These are phyloP conservation scores for Ligustrum vulgare DNA, from an alignment of 257 asterid genomes.

Conservation along the genomic window DNA sequence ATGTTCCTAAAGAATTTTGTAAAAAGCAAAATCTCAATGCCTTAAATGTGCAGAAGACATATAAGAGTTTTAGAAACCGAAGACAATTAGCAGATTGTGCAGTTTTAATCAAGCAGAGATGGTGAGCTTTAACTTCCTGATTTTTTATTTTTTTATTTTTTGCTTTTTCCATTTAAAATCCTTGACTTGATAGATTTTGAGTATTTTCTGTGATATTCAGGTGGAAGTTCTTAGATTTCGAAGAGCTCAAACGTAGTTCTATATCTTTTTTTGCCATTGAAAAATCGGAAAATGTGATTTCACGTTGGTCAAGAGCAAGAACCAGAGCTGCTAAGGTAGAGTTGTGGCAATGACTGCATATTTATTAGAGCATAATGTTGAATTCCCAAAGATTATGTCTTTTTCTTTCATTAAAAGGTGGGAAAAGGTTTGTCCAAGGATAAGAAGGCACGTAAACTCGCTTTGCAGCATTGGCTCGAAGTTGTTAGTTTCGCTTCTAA, in stretches of 20 bases:
- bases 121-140: slow-evolving; percentile 33
- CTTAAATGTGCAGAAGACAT: slow-evolving; percentile 73
- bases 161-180: too few relatives aligned
- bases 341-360: background rate
- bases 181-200: background rate
- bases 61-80: slow-evolving; percentile 78
- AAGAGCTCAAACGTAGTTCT: slow-evolving; percentile 70
- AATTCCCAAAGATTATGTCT: background rate
- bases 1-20: slow-evolving; percentile 18
- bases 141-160: background rate
- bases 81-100: slow-evolving; percentile 89
- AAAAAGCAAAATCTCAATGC: slow-evolving; percentile 57
- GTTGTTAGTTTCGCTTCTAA: slow-evolving; percentile 60
- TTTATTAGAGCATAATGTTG: background rate
- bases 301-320: slow-evolving; percentile 85
- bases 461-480: slow-evolving; percentile 92
- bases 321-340: slow-evolving; percentile 73
- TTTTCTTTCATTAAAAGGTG: slow-evolving; percentile 38
- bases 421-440: slow-evolving; percentile 85
- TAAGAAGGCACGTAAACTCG: slow-evolving; percentile 82
- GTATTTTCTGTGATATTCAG: slow-evolving; percentile 34
- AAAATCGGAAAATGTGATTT: slow-evolving; percentile 69
- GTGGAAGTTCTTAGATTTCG: slow-evolving; percentile 90
- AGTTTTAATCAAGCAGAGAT: slow-evolving; percentile 81
- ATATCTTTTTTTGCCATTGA: slow-evolving; percentile 70